These are phyloP conservation scores for Escovopsis weberi DNA, from an alignment of 2,329 filamentous ascomycete genomes.

Conservation along the genomic window DNA sequence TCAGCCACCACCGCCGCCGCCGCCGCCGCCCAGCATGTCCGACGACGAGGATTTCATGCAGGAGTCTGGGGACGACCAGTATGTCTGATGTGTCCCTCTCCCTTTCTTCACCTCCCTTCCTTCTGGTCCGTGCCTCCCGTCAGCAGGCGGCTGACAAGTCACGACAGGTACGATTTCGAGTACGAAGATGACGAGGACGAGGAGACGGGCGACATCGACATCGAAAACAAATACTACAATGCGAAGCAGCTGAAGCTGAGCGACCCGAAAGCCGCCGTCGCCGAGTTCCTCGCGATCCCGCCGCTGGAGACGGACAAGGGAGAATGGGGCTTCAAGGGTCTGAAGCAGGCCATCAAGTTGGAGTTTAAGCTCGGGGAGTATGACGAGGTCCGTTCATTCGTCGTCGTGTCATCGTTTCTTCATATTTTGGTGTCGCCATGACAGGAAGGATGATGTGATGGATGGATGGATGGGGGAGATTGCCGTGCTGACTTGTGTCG, in stretches of 20 bases:
- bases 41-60: constrained; percentile 38
- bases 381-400: constrained; percentile 43
- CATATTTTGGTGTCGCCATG: too few relatives aligned
- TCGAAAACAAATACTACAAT: constrained; percentile 99
- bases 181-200: constrained; percentile 90
- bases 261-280: constrained; percentile 76
- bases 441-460: neutral
- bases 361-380: constrained; percentile 90
- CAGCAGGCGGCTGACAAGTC: too few relatives aligned
- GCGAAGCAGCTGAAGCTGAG: constrained; percentile 89
- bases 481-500: neutral
- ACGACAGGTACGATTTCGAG: constrained; percentile 72
- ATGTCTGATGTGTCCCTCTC: constrained; percentile 5
- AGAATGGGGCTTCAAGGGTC: constrained; percentile 96
- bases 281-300: constrained; percentile 83
- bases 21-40: constrained; percentile 24
- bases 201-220: constrained; percentile 76
- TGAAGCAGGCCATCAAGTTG: constrained; percentile 96
- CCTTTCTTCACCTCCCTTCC: too few relatives aligned
- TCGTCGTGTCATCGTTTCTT: neutral
- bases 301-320: constrained; percentile 78
- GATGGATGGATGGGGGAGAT: neutral
- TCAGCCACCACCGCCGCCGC: too few relatives aligned
- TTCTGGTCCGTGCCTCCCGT: too few relatives aligned
- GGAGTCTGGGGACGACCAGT: constrained; percentile 33